Base-by-base conservation (phyloP, 2,329 filamentous ascomycete genomes). In the Neocucurbitaria cava region DNA sequence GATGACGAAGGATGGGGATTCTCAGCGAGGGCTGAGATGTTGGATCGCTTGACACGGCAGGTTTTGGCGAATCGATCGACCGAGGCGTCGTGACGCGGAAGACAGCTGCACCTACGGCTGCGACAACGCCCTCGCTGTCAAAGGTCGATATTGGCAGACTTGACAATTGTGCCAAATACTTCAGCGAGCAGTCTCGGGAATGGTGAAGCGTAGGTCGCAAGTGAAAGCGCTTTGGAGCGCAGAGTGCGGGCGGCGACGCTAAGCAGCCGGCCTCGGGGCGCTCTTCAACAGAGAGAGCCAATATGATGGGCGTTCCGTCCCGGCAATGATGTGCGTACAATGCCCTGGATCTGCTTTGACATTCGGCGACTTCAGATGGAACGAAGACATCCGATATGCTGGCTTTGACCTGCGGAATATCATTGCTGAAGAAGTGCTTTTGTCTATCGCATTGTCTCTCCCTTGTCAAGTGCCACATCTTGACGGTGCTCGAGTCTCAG, bases 331-430 rank as follows among this genome's bases (percentile, higher is more conserved):
- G 48, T 54, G 59, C 59, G 46, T 24, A 33, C 41, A 42, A 41
- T 54, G 43, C 48, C 49, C 42, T 52, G 46, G 56, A 58, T 56
- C 54, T 50, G 44, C 55, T 38, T 41, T 46, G 40, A 33, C 36
- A 24, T 53, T 63, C 58, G 60, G 52, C 60, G 60, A 63, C 60
- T 47, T 55, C 46, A 52, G 49, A 58, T 43, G 49, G 40, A 41
- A 6, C 7, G 41, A 28, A 28, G 21, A 24, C 20, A 52, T 44
- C 50, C 58, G 45, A 28, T 42, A 35, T 43, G 50, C 46, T 46
- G 52, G 52, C 42, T 36, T 36, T 47, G 44, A 39, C 20, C 45
- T 46, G 30, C 30, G 42, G 44, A 48, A 41, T 24, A 56, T 56
- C 44, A 52, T 48, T 56, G 49, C 53, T 56, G 24, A n/a, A 47